Evolutionary conservation across 352 stramenopile species (phyloP).

Genomic region (Phytopythium aichiense): DNA sequence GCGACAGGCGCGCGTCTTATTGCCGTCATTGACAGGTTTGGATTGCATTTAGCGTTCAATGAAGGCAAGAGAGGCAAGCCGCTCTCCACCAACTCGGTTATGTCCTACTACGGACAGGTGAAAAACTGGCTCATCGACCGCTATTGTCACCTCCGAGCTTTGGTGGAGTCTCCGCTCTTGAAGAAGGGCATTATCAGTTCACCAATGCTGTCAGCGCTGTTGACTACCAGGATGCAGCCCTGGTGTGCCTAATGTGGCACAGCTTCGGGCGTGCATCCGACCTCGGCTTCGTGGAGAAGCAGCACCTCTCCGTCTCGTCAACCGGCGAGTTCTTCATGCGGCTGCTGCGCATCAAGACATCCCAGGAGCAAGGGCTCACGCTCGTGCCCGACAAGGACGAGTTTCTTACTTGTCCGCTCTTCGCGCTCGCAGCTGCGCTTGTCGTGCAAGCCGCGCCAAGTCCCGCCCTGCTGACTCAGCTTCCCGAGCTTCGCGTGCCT

Average conservation of each 20-base stretch:
- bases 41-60: neutral
- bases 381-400: constrained; percentile 6
- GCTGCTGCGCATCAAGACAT: constrained; percentile 7
- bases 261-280: constrained; percentile 11
- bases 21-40: constrained; percentile 1
- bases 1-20: neutral
- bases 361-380: constrained; percentile 6
- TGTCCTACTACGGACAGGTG: neutral
- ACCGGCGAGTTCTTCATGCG: constrained; percentile 11
- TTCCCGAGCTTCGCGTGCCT: too few relatives aligned
- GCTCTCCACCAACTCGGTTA: neutral
- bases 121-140: neutral
- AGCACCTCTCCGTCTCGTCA: constrained; percentile 8
- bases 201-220: neutral
- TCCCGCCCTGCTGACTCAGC: too few relatives aligned
- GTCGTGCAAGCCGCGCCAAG: too few relatives aligned
- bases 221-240: constrained; percentile 20
- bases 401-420: constrained; percentile 2
- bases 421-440: too few relatives aligned
- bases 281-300: constrained; percentile 11
- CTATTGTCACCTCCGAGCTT: neutral
- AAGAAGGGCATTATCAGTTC: neutral
- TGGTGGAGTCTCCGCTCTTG: neutral
- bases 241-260: constrained; percentile 15
- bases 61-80: neutral